These are phyloP conservation scores for Aspergillus persii DNA, from an alignment of 2,329 filamentous ascomycete species.

Conservation along the genomic window DNA sequence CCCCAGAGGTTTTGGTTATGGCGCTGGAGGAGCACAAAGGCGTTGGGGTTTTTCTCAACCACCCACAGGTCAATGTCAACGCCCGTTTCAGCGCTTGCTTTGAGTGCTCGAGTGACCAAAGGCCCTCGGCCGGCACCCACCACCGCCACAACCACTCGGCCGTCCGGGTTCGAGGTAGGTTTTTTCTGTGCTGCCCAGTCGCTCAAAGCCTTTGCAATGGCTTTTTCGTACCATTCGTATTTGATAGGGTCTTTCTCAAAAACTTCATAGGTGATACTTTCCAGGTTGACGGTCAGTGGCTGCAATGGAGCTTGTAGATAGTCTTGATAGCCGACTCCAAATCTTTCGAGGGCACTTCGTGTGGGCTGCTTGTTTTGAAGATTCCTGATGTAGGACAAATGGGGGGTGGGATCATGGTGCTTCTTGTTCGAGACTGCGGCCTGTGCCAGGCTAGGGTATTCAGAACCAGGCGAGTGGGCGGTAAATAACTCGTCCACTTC, in stretches of 20 bases:
- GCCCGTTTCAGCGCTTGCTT: constrained; percentile 72
- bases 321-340: constrained; percentile 77
- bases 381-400: constrained; percentile 80
- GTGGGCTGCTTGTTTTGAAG: constrained; percentile 78
- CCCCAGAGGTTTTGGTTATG: constrained; percentile 83
- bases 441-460: constrained; percentile 71
- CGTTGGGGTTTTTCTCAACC: constrained; percentile 97
- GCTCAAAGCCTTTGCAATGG: constrained; percentile 73
- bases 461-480: constrained; percentile 21
- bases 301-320: constrained; percentile 94
- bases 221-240: constrained; percentile 90
- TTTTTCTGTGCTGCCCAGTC: constrained; percentile 75
- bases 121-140: constrained; percentile 92
- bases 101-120: constrained; percentile 80
- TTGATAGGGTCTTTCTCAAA: constrained; percentile 99
- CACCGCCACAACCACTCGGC: constrained; percentile 80
- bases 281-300: constrained; percentile 91
- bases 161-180: constrained; percentile 68
- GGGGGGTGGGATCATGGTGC: constrained; percentile 56
- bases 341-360: constrained; percentile 61
- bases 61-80: constrained; percentile 85
- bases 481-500: constrained; percentile 26
- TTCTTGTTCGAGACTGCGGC: constrained; percentile 54
- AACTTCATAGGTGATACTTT: constrained; percentile 96
- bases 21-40: constrained; percentile 85